Evolutionary conservation across 768 basidiomycete genomes (phyloP).

Genomic region (Suillus discolor): DNA sequence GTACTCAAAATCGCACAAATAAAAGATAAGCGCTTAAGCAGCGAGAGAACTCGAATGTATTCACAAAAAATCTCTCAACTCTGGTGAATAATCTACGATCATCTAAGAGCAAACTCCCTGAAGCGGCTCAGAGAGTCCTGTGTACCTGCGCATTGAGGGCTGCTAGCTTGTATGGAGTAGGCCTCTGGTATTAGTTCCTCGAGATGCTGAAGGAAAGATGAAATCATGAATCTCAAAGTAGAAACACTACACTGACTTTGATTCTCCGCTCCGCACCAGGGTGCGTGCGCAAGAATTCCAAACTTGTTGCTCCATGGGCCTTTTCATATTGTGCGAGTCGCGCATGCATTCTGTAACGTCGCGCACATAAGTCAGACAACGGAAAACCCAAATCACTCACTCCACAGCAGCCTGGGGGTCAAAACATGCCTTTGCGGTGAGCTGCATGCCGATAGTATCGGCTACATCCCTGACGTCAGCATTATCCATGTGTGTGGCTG

Average conservation of each 20-base stretch:
- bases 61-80: background rate
- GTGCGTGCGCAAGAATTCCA: conserved; percentile 81
- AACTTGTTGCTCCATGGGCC: conserved; percentile 23
- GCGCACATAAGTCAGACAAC: conserved; percentile 4
- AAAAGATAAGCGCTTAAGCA: background rate
- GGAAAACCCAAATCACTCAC: conserved; percentile 41
- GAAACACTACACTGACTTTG: conserved; percentile 47
- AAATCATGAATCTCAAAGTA: background rate
- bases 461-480: conserved; percentile 44
- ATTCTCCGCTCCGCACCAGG: conserved; percentile 74
- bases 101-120: conserved; percentile 3
- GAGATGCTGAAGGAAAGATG: conserved; percentile 41
- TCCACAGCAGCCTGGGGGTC: conserved; percentile 75
- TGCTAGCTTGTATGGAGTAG: conserved; percentile 54
- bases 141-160: conserved; percentile 52
- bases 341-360: conserved; percentile 61
- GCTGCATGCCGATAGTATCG: conserved; percentile 79
- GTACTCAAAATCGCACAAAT: background rate
- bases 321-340: conserved; percentile 64
- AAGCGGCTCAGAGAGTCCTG: conserved; percentile 35
- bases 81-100: conserved; percentile 1
- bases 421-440: conserved; percentile 86
- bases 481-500: background rate
- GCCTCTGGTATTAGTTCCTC: conserved; percentile 59
- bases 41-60: background rate